Evolutionary conservation across 1,284 basidiomycete genomes (phyloP).

Genomic region (Xanthoconium separans): DNA sequence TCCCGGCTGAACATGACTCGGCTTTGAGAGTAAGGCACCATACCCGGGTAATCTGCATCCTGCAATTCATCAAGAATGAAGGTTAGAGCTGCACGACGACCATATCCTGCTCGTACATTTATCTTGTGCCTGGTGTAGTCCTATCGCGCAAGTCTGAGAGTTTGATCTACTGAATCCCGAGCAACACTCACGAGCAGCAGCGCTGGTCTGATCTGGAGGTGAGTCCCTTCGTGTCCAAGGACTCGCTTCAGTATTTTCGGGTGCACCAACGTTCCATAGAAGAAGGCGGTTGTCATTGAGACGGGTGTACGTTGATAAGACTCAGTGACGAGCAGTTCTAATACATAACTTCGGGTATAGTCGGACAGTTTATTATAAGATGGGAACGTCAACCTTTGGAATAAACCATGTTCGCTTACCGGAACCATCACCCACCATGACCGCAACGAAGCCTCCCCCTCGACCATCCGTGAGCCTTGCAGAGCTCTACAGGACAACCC

Average conservation of each 20-base stretch:
- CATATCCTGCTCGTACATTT: conserved; percentile 32
- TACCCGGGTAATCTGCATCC: conserved; percentile 78
- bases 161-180: neutral
- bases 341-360: too few species aligned
- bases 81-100: neutral
- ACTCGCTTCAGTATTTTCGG: conserved; percentile 67
- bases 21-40: conserved; percentile 57
- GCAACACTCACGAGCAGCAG: conserved; percentile 42
- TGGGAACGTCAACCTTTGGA: neutral
- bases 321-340: too few species aligned
- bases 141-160: conserved; percentile 35
- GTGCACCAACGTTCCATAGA: conserved; percentile 84
- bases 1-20: conserved; percentile 42
- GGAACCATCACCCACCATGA: conserved; percentile 11
- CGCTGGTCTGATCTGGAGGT: conserved; percentile 59
- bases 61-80: conserved; percentile 28
- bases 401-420: too few species aligned
- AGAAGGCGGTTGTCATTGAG: conserved; percentile 58
- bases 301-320: too few species aligned
- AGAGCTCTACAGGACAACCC: conserved; percentile 22
- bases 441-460: neutral
- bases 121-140: conserved; percentile 76
- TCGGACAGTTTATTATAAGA: neutral
- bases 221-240: conserved; percentile 54
- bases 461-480: neutral